Percentiles rank a stretch among this genome's conserved stretches.
Evolutionary conservation across 2,329 filamentous ascomycete genomes (phyloP).

Genomic region (Teratosphaeria nubilosa): DNA sequence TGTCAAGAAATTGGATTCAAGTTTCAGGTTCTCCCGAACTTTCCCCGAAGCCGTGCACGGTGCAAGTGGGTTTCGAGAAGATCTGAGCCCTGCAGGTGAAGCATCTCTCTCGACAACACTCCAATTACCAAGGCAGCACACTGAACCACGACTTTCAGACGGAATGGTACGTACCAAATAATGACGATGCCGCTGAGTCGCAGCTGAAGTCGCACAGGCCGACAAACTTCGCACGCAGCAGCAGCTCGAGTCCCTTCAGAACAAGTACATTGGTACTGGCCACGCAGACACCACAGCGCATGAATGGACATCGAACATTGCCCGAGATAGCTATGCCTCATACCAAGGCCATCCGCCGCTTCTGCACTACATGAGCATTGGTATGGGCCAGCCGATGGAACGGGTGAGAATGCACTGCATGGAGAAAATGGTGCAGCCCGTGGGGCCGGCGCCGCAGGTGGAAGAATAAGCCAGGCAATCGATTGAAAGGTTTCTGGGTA

Average conservation of each 20-base stretch:
- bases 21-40: no score
- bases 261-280: conserved; percentile 90
- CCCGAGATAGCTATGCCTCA: conserved; percentile 82
- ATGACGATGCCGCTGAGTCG: neutral
- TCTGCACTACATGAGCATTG: conserved; percentile 79
- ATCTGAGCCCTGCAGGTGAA: no score
- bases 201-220: conserved; percentile 43
- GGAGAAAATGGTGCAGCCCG: conserved; percentile 59
- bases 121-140: no score
- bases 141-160: neutral
- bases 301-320: conserved; percentile 94
- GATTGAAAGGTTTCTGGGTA: neutral
- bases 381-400: conserved; percentile 69
- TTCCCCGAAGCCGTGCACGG: no score
- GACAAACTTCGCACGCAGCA: conserved; percentile 97
- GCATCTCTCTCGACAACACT: neutral
- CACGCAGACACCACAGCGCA: conserved; percentile 94
- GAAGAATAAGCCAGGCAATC: conserved; percentile 13
- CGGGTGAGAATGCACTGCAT: conserved; percentile 73
- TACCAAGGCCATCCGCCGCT: conserved; percentile 85
- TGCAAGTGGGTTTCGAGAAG: no score
- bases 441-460: conserved; percentile 30
- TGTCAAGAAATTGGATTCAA: no score
- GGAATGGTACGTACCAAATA: neutral
- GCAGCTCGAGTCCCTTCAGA: conserved; percentile 92